A percentile compares a stretch with the other conserved stretches of the same genome.
Evolutionary conservation across 1,284 basidiomycete species (phyloP).

Genomic region (Trichosporon faecale): DNA sequence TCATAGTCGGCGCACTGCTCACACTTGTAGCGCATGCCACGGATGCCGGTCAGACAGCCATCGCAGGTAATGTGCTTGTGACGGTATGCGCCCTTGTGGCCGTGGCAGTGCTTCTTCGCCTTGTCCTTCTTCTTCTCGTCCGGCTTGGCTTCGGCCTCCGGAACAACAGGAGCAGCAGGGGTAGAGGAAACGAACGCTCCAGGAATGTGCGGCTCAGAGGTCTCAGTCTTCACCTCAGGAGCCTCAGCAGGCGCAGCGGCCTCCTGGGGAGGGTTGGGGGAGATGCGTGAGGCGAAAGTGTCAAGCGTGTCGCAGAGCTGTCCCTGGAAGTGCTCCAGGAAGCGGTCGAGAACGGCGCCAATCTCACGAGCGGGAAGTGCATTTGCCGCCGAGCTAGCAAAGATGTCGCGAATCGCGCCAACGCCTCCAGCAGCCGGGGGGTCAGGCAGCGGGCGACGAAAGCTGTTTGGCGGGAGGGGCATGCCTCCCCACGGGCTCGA

Average conservation of each 20-base stretch:
- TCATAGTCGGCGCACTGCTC: slow-evolving; percentile 49
- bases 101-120: slow-evolving; percentile 25
- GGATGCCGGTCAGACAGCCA: slow-evolving; percentile 44
- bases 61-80: slow-evolving; percentile 50
- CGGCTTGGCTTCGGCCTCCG: not conserved
- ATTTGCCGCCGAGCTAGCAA: slow-evolving; percentile 14
- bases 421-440: not conserved
- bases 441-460: slow-evolving; percentile 12
- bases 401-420: slow-evolving; percentile 18
- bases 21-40: slow-evolving; percentile 49
- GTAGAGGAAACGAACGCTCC: slow-evolving; percentile 35
- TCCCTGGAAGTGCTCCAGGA: slow-evolving; percentile 48
- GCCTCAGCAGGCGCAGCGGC: slow-evolving; percentile 14
- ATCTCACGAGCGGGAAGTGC: slow-evolving; percentile 42
- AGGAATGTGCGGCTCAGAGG: slow-evolving; percentile 31
- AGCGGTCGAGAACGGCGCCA: slow-evolving; percentile 46
- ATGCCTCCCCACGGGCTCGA: not conserved
- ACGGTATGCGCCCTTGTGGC: slow-evolving; percentile 40
- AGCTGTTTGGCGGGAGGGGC: not conserved
- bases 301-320: slow-evolving; percentile 48
- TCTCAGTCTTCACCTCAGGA: slow-evolving; percentile 8
- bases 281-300: slow-evolving; percentile 27
- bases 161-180: not conserved
- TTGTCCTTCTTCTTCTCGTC: slow-evolving; percentile 16
- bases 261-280: slow-evolving; percentile 14